Conservation (phyloP, 1,139 yeast species). For the Candida glucosophila region DNA sequence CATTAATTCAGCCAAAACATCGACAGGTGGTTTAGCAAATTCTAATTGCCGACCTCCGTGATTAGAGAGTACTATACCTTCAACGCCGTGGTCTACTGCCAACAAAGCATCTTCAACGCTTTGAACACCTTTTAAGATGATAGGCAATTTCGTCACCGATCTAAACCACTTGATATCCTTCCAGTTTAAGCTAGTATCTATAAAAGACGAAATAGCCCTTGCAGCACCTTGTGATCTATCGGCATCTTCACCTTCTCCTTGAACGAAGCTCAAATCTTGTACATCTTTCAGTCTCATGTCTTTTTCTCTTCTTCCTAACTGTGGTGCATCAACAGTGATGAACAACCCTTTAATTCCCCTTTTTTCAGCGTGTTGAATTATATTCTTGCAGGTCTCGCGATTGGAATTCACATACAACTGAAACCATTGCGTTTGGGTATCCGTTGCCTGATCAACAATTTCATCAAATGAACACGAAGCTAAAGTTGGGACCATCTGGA, state of each 20-base stretch:
- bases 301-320: slow-evolving; percentile 83
- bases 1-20: slow-evolving; percentile 56
- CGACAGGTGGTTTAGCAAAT: slow-evolving; percentile 58
- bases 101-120: slow-evolving; percentile 56
- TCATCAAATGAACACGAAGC: slow-evolving; percentile 73
- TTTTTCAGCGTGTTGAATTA: slow-evolving; percentile 64
- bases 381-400: slow-evolving; percentile 41
- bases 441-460: slow-evolving; percentile 48
- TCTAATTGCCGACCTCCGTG: slow-evolving; percentile 76
- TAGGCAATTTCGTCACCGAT: slow-evolving; percentile 52
- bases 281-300: slow-evolving; percentile 40
- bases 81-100: slow-evolving; percentile 56
- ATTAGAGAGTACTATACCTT: slow-evolving; percentile 59
- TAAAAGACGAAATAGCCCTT: slow-evolving; percentile 73
- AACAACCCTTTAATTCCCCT: slow-evolving; percentile 75
- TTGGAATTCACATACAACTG: slow-evolving; percentile 78
- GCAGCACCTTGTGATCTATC: slow-evolving; percentile 82
- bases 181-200: slow-evolving; percentile 75
- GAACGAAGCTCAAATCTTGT: slow-evolving; percentile 35
- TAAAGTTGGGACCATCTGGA: slow-evolving; percentile 77
- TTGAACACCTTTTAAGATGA: slow-evolving; percentile 65
- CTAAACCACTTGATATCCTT: slow-evolving; percentile 53
- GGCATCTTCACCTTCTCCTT: slow-evolving; percentile 52
- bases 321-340: slow-evolving; percentile 92
- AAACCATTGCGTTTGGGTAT: slow-evolving; percentile 62